Evolutionary conservation across 73 alveolate genomes (phyloP).

Genomic region (Uronychia setigera): DNA sequence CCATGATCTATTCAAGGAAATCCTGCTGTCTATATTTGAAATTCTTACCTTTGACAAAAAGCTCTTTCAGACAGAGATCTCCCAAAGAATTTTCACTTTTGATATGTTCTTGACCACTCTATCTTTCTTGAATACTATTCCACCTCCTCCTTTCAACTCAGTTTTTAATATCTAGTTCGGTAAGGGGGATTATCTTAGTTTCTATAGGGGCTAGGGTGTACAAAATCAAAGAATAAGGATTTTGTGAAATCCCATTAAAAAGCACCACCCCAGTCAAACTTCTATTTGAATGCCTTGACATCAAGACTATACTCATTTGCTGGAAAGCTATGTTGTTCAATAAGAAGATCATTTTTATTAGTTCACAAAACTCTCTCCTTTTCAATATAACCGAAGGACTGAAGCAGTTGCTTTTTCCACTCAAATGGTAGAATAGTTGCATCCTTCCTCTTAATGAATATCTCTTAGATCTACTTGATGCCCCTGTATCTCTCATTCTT

Average conservation of each 20-base stretch:
- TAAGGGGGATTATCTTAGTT: neutral
- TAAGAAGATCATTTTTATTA: conserved; percentile 23
- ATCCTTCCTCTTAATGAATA: conserved; percentile 39
- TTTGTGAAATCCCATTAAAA: conserved; percentile 30
- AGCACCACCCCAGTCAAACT: conserved; percentile 6
- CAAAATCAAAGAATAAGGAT: conserved; percentile 20
- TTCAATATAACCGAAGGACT: conserved; percentile 38
- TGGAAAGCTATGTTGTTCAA: conserved; percentile 56
- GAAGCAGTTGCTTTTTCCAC: conserved; percentile 38
- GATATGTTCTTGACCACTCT: conserved; percentile 28
- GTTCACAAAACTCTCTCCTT: conserved; percentile 36
- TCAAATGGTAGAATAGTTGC: conserved; percentile 36
- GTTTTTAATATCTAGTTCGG: conserved; percentile 20
- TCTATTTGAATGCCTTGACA: conserved; percentile 33
- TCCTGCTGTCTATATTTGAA: conserved; percentile 28
- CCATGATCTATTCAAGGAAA: conserved; percentile 47
- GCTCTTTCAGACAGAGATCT: neutral
- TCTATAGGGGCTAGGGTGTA: neutral
- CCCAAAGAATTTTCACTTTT: conserved; percentile 32
- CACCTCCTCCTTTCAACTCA: conserved; percentile 47
- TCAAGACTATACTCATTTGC: conserved; percentile 28
- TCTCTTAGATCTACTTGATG: conserved; percentile 28
- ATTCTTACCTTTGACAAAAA: conserved; percentile 14
- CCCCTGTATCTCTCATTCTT: conserved; percentile 20
- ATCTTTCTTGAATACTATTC: conserved; percentile 42